These are phyloP conservation scores for Diversispora eburnea DNA, from an alignment of 192 early-diverging fungal genomes.

Conservation along the genomic window DNA sequence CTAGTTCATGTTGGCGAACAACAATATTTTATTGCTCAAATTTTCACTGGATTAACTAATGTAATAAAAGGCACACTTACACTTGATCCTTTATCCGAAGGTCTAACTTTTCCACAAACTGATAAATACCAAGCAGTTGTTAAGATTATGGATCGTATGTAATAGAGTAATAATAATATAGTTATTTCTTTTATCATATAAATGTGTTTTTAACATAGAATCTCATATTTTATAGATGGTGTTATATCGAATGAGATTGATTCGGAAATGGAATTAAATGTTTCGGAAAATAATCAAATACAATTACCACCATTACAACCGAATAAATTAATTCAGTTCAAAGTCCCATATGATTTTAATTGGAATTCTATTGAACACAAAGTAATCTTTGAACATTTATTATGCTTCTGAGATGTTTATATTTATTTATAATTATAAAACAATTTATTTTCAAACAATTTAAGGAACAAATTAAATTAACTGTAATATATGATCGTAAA, in stretches of 20 bases:
- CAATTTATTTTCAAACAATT: constrained; percentile 13
- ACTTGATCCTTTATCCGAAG: constrained; percentile 38
- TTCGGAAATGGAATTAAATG: constrained; percentile 34
- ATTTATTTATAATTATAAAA: neutral
- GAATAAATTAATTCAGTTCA: constrained; percentile 41
- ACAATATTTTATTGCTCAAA: constrained; percentile 38
- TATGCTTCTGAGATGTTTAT: neutral
- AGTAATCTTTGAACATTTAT: neutral
- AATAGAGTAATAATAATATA: neutral
- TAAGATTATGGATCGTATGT: constrained; percentile 24
- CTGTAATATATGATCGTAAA: constrained; percentile 42
- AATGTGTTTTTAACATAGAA: neutral
- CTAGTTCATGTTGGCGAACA: constrained; percentile 40
- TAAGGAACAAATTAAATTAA: constrained; percentile 43
- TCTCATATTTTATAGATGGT: constrained; percentile 9
- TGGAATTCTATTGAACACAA: constrained; percentile 39
- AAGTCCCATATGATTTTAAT: constrained; percentile 43
- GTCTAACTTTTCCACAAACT: constrained; percentile 29
- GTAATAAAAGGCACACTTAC: constrained; percentile 31
- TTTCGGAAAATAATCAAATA: constrained; percentile 39
- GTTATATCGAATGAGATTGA: constrained; percentile 10
- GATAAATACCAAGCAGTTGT: constrained; percentile 25
- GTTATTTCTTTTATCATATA: neutral
- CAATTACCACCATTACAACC: constrained; percentile 35
- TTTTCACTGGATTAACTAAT: constrained; percentile 24